Conservation (phyloP, 1,284 basidiomycete species). For the Leucoagaricus sp. region DNA sequence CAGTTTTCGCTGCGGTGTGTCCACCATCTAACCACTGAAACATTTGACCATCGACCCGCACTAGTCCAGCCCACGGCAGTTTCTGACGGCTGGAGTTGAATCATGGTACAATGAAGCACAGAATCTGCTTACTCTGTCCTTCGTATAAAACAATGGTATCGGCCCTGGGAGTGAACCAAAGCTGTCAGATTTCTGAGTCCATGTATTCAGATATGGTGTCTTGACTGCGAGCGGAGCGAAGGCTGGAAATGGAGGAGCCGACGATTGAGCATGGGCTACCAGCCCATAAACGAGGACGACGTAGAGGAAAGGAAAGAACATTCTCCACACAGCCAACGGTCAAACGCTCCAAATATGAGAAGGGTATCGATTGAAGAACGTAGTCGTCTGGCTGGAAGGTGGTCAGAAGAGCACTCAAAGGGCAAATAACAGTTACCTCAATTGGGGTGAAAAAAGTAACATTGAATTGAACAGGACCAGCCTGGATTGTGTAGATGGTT, state of each 20-base stretch:
- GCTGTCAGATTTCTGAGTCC: background rate
- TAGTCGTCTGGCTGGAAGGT: background rate
- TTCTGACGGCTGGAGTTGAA: background rate
- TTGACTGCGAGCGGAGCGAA: conserved; percentile 12
- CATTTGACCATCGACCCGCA: conserved; percentile 35
- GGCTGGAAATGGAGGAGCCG: background rate
- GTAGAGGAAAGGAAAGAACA: background rate
- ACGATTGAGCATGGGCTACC: conserved; percentile 1
- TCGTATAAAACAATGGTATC: background rate
- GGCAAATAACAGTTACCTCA: conserved; percentile 29
- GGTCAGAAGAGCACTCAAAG: background rate
- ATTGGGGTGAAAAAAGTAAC: conserved; percentile 42
- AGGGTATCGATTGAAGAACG: background rate
- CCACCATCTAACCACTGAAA: conserved; percentile 35
- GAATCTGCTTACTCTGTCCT: background rate
- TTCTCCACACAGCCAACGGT: conserved; percentile 67
- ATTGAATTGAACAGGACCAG: conserved; percentile 39
- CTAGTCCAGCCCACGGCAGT: conserved; percentile 37
- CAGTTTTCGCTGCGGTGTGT: conserved; percentile 18
- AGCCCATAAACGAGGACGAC: background rate
- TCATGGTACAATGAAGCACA: no score
- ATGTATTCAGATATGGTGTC: conserved; percentile 8
- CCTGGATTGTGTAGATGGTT: conserved; percentile 33
- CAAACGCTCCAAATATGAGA: background rate
- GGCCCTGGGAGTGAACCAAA: background rate